These are phyloP conservation scores for Parastagonospora nodorum DNA, from an alignment of 2,329 filamentous ascomycete species.

Conservation along the genomic window DNA sequence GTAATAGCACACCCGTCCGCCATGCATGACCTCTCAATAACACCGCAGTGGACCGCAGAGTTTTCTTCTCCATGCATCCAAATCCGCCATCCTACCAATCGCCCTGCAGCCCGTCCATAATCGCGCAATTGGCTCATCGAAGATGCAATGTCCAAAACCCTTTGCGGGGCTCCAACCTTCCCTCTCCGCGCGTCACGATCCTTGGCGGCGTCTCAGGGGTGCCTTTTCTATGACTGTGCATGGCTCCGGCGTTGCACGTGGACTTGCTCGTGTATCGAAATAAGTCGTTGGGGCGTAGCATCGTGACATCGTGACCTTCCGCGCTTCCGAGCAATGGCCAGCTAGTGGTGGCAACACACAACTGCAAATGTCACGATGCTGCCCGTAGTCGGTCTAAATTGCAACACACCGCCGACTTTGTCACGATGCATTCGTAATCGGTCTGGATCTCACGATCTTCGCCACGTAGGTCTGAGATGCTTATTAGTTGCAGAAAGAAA, in stretches of 20 bases:
- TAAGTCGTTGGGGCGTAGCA: slow-evolving; percentile 5
- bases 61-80: slow-evolving; percentile 1
- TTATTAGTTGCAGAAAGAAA: slow-evolving; percentile 3
- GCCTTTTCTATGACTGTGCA: slow-evolving; percentile 27
- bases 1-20: neutral
- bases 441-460: slow-evolving; percentile 21
- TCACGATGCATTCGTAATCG: slow-evolving; percentile 27
- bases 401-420: slow-evolving; percentile 28
- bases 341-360: slow-evolving; percentile 24
- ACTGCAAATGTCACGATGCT: slow-evolving; percentile 33
- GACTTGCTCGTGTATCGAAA: slow-evolving; percentile 7
- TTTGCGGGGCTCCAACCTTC: neutral
- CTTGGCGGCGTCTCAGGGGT: slow-evolving; percentile 26
- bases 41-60: slow-evolving; percentile 1
- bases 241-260: slow-evolving; percentile 39
- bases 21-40: neutral
- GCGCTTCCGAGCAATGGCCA: slow-evolving; percentile 16
- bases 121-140: slow-evolving; percentile 11
- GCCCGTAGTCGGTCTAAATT: too few species aligned
- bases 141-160: neutral
- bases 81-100: slow-evolving; percentile 5
- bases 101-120: slow-evolving; percentile 7
- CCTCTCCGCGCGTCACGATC: slow-evolving; percentile 32
- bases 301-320: slow-evolving; percentile 19
- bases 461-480: slow-evolving; percentile 12